phyloP scores from a whole-genome alignment of 176 grass and related monocot species.

The Lolium perenne region DNA sequence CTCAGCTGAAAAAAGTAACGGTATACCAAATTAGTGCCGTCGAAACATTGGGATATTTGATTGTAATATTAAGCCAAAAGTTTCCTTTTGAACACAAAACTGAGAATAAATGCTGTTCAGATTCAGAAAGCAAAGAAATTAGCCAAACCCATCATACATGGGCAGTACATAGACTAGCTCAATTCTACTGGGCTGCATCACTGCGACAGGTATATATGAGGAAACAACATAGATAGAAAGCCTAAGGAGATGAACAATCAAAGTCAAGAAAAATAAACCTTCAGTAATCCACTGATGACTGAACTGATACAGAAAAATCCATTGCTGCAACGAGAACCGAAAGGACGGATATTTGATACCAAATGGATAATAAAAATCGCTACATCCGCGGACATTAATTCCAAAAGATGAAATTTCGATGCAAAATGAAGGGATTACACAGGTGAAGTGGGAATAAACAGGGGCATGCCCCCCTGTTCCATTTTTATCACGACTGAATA shows the following conservation, averaged over 20 bases:
- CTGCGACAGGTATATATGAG: neutral
- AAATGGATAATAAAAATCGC: neutral
- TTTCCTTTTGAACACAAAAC: neutral
- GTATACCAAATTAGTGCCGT: constrained; percentile 27
- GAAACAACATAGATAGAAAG: neutral
- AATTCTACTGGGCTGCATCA: constrained; percentile 1
- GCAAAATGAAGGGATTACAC: neutral
- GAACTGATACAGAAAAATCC: neutral
- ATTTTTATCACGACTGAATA: neutral
- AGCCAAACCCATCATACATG: constrained; percentile 13
- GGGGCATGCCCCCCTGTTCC: neutral
- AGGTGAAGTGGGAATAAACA: neutral
- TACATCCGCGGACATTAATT: neutral
- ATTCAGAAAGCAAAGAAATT: constrained; percentile 11
- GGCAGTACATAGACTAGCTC: constrained; percentile 19
- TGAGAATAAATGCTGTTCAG: neutral
- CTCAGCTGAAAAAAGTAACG: constrained; percentile 40
- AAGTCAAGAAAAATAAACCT: neutral
- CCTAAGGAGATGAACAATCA: neutral
- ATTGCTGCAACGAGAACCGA: neutral
- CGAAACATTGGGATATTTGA: constrained; percentile 1
- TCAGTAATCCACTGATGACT: constrained; percentile 14
- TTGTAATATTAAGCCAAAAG: neutral
- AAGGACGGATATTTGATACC: neutral
- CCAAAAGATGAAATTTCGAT: constrained; percentile 28